phyloP scores from a whole-genome alignment of 1,139 yeast species.

The Diutina scorzettiae region DNA sequence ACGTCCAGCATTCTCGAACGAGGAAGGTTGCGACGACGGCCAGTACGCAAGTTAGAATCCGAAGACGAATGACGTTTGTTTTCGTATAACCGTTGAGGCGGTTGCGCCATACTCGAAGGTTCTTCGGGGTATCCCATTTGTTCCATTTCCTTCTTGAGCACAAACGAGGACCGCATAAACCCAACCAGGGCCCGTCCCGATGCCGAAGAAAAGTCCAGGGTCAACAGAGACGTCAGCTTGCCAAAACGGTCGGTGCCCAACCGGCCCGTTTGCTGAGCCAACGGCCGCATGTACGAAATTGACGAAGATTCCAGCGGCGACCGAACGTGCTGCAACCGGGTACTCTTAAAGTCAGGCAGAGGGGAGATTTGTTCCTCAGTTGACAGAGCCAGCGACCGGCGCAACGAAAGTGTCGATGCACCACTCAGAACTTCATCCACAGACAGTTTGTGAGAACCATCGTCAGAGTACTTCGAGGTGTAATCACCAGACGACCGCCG shows the following conservation, averaged over 20 bases:
- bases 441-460: constrained; percentile 4
- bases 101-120: background rate
- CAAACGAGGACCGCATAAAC: constrained; percentile 28
- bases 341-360: constrained; percentile 5
- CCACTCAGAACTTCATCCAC: constrained; percentile 4
- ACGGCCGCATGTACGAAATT: constrained; percentile 2
- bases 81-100: background rate
- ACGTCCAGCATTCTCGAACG: constrained; percentile 1
- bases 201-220: background rate
- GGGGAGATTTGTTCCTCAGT: background rate
- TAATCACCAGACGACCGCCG: background rate
- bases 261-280: constrained; percentile 1
- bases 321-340: background rate
- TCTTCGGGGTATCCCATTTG: constrained; percentile 8
- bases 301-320: constrained; percentile 1
- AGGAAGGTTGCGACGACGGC: background rate
- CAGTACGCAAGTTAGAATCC: background rate
- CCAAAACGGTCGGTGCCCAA: background rate
- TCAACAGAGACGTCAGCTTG: constrained; percentile 2
- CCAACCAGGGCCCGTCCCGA: constrained; percentile 22
- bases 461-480: constrained; percentile 5
- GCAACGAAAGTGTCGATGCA: constrained; percentile 4
- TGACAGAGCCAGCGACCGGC: constrained; percentile 5
- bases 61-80: background rate
- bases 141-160: constrained; percentile 20